Evolutionary conservation across 257 asterid genomes (phyloP).

Genomic region (Coffea canephora): DNA sequence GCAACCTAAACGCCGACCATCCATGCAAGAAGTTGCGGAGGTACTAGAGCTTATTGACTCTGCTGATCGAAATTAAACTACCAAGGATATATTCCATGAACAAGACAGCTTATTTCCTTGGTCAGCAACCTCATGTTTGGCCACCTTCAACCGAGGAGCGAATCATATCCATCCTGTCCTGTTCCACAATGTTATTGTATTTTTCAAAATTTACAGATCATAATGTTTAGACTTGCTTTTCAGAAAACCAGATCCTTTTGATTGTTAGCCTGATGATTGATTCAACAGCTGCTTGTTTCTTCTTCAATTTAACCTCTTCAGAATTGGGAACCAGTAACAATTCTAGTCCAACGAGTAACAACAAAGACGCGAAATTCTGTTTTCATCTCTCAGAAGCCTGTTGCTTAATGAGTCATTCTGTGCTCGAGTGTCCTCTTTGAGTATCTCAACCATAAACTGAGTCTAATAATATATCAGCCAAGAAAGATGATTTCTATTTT

Average conservation of each 20-base stretch:
- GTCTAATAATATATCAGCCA: too few species aligned
- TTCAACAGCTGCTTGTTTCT: too few species aligned
- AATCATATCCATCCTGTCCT: slow-evolving; percentile 49
- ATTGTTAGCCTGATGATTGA: too few species aligned
- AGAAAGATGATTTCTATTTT: too few species aligned
- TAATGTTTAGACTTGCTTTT: too few species aligned
- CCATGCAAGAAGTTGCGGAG: slow-evolving; percentile 62
- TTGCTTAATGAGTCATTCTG: neutral
- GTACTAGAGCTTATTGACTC: slow-evolving; percentile 39
- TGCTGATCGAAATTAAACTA: slow-evolving; percentile 36
- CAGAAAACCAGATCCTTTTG: too few species aligned
- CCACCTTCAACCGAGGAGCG: slow-evolving; percentile 41
- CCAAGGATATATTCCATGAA: slow-evolving; percentile 26
- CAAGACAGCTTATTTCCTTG: slow-evolving; percentile 22
- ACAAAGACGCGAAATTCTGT: neutral
- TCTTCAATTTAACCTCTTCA: too few species aligned
- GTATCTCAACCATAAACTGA: too few species aligned
- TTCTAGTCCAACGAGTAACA: neutral
- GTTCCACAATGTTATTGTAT: slow-evolving; percentile 27
- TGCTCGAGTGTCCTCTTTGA: too few species aligned
- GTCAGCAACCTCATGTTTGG: slow-evolving; percentile 33
- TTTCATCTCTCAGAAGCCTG: slow-evolving; percentile 3
- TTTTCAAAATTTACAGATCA: too few species aligned
- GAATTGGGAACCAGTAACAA: neutral
- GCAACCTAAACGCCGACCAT: slow-evolving; percentile 56